Evolutionary conservation across 805 yeast genomes (phyloP).

Genomic region (Nadsonia fulvescens): DNA sequence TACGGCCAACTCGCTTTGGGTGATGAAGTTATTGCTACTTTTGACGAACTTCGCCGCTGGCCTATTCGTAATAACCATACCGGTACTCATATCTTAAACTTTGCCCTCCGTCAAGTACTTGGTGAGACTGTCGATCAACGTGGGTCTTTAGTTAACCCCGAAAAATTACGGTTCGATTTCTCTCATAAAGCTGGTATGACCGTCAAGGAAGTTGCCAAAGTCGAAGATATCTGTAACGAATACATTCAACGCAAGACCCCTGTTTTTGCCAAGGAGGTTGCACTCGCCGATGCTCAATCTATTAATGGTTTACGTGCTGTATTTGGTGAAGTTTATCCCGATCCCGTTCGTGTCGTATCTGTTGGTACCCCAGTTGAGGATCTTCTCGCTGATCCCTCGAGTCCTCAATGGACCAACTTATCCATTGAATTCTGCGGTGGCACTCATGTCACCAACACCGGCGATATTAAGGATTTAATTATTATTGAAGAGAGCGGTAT

Average conservation of each 20-base stretch:
- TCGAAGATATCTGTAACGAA: slow-evolving; percentile 58
- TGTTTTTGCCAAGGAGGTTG: slow-evolving; percentile 74
- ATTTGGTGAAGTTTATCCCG: slow-evolving; percentile 97
- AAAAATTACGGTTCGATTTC: slow-evolving; percentile 89
- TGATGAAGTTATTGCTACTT: slow-evolving; percentile 65
- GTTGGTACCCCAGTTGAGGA: slow-evolving; percentile 85
- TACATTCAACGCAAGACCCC: slow-evolving; percentile 50
- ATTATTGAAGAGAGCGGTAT: slow-evolving; percentile 91
- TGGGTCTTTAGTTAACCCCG: slow-evolving; percentile 93
- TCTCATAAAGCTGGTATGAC: slow-evolving; percentile 77
- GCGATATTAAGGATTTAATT: slow-evolving; percentile 82
- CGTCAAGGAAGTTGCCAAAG: slow-evolving; percentile 48
- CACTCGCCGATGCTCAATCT: slow-evolving; percentile 49
- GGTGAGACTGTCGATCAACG: slow-evolving; percentile 87
- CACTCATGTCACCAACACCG: slow-evolving; percentile 84
- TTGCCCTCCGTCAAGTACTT: slow-evolving; percentile 66
- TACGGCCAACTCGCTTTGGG: slow-evolving; percentile 61
- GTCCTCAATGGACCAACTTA: slow-evolving; percentile 53
- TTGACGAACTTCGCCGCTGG: slow-evolving; percentile 86
- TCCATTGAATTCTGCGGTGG: slow-evolving; percentile 99
- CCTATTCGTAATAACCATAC: slow-evolving; percentile 96
- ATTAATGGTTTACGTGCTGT: slow-evolving; percentile 90
- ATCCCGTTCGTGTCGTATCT: slow-evolving; percentile 95
- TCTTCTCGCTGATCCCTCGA: slow-evolving; percentile 50
- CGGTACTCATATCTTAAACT: slow-evolving; percentile 89